Conservation (phyloP, 2,329 filamentous ascomycete species). For the Penicillium sp. region DNA sequence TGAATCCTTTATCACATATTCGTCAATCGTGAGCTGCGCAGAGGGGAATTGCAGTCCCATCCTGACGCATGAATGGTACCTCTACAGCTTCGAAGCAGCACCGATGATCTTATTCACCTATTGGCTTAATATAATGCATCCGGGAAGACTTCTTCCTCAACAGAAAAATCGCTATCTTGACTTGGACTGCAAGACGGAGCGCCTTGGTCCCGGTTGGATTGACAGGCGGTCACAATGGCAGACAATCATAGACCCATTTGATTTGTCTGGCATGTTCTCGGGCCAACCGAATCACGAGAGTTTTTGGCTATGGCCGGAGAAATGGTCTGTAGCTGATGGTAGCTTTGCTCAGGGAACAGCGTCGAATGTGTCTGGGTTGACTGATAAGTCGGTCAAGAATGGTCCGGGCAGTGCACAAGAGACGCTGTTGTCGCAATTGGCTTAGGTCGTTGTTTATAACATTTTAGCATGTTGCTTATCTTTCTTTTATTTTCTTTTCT, state of each 20-base stretch:
- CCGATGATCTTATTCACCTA: slow-evolving; percentile 33
- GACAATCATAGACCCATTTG: slow-evolving; percentile 28
- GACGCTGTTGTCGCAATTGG: not conserved
- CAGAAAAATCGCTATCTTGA: slow-evolving; percentile 27
- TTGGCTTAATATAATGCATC: slow-evolving; percentile 36
- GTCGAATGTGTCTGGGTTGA: slow-evolving; percentile 16
- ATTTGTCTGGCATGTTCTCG: slow-evolving; percentile 23
- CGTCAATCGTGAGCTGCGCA: slow-evolving; percentile 18
- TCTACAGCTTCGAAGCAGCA: slow-evolving; percentile 35
- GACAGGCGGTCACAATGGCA: slow-evolving; percentile 24
- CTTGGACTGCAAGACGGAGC: slow-evolving; percentile 25
- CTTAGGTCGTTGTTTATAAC: not conserved
- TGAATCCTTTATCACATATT: slow-evolving; percentile 27
- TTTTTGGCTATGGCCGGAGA: slow-evolving; percentile 25
- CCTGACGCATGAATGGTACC: slow-evolving; percentile 33
- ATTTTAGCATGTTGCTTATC: too few species aligned
- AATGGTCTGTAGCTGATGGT: slow-evolving; percentile 27
- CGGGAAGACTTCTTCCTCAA: slow-evolving; percentile 29
- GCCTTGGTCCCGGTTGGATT: slow-evolving; percentile 30
- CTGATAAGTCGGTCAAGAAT: not conserved
- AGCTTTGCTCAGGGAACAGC: slow-evolving; percentile 24
- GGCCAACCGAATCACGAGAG: slow-evolving; percentile 25
- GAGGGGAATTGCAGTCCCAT: slow-evolving; percentile 15
- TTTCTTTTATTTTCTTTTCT: too few species aligned
- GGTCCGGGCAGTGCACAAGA: not conserved